Base-by-base conservation (phyloP, 1,284 basidiomycete species). In the Hymenochaete sp. region DNA sequence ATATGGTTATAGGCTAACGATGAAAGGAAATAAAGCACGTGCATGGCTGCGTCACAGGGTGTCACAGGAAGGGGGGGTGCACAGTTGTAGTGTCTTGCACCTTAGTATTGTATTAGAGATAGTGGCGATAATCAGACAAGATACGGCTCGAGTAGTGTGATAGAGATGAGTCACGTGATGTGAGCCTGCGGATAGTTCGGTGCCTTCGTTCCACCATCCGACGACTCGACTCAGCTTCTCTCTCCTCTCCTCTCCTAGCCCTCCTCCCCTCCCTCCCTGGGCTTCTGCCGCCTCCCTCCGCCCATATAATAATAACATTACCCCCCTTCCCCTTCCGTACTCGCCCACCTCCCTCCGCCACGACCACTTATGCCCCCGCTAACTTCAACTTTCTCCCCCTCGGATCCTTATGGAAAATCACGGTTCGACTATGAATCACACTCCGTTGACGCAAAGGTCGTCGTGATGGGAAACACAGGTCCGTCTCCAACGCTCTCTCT, bases 391-490 rank as follows among this genome's bases (percentile, higher is more conserved):
- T 67, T 71, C 59, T 66, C 60, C 37, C 64, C 63, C 57, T 69
- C 77, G 67, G 75, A 80, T 63, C 78, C 75, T 42, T 81, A 81
- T 64, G 64, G 70, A 44, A 65, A 72, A 60, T 70, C 77, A 59
- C 72, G 77, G 64, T 82, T 77, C 61, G 82, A 86, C 59, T 47
- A 47, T 41, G 45, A 47, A 28, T 42, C 45, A 27, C 79, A 80
- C 55, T 81, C 82, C 56, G 73, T 96, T 60, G 93, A 97, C 71
- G 91, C 90, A 56, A 97, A 97, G 75, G 89, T 97, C 59, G 93
- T 97, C 60, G 79, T 97, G 55, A 90, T 97, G 73, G 93, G 93
- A 61, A 93, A 91, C 60, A 92, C 93, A 61, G 91, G 92, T 80
- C 51, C 52, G 68, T 60, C 49, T 32, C 52, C 33, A 32, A 42